Percentiles rank a stretch among this genome's conserved stretches.
phyloP scores from a whole-genome alignment of 163 green algal species.

The Trebouxiophyceae sp. region DNA sequence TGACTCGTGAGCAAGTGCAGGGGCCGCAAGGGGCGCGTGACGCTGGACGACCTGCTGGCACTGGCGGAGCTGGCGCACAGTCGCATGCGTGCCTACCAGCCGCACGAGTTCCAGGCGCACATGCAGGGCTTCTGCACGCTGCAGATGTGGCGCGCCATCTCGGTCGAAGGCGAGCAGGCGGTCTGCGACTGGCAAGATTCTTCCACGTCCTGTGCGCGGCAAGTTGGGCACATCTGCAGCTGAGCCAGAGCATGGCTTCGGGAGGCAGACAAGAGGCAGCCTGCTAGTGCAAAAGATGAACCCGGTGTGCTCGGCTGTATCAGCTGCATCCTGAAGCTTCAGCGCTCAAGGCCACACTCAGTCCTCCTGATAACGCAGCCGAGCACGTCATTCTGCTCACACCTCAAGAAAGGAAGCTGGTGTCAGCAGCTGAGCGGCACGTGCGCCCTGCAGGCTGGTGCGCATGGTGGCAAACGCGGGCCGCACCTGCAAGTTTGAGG shows the following conservation, averaged over 20 bases:
- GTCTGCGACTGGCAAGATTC: neutral
- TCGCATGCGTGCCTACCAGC: slow-evolving; percentile 9
- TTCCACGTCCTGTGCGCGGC: too few relatives aligned
- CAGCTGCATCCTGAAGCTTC: too few relatives aligned
- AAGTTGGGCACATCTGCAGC: too few relatives aligned
- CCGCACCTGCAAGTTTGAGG: neutral
- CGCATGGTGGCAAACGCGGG: slow-evolving; percentile 5
- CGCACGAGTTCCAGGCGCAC: slow-evolving; percentile 27
- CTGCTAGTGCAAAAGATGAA: too few relatives aligned
- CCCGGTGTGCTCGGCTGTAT: too few relatives aligned
- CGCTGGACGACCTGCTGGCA: slow-evolving; percentile 20
- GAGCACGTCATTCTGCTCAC: too few relatives aligned
- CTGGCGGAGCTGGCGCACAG: slow-evolving; percentile 22
- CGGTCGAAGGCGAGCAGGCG: neutral
- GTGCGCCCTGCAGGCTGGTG: slow-evolving; percentile 10
- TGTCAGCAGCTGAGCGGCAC: slow-evolving; percentile 7
- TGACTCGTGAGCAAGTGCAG: slow-evolving; percentile 13
- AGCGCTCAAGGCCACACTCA: too few relatives aligned
- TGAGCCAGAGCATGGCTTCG: too few relatives aligned
- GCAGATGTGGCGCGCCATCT: neutral
- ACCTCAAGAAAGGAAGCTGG: too few relatives aligned
- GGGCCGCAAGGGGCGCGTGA: slow-evolving; percentile 24
- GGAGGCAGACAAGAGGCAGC: too few relatives aligned
- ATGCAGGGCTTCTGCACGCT: slow-evolving; percentile 32
- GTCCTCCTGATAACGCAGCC: too few relatives aligned